phyloP scores from a whole-genome alignment of 1,139 yeast species.

The Magnusiomyces paraingens region DNA sequence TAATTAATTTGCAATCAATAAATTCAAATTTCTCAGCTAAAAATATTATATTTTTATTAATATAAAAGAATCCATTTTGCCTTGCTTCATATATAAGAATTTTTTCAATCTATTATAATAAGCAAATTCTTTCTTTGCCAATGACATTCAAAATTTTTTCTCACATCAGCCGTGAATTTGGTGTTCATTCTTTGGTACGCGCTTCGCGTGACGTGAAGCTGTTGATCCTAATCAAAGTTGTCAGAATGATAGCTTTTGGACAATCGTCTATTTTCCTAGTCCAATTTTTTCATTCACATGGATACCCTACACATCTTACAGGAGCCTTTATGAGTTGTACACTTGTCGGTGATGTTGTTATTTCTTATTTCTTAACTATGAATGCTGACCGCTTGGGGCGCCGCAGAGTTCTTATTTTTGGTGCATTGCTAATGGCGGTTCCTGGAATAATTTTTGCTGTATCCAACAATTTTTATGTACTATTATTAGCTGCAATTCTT shows the following conservation, averaged over 20 bases:
- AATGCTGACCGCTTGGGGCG: slow-evolving; percentile 75
- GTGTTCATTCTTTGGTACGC: slow-evolving; percentile 13
- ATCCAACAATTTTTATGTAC: slow-evolving; percentile 44
- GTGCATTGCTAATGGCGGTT: slow-evolving; percentile 61
- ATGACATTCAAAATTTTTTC: neutral
- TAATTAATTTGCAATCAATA: too few relatives aligned
- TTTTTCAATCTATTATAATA: too few relatives aligned
- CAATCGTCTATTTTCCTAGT: slow-evolving; percentile 67
- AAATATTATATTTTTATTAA: too few relatives aligned
- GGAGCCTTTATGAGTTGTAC: slow-evolving; percentile 79
- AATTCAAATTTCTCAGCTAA: too few relatives aligned
- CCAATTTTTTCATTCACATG: slow-evolving; percentile 54
- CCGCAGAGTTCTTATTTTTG: slow-evolving; percentile 55
- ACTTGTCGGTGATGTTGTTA: slow-evolving; percentile 11
- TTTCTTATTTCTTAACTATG: slow-evolving; percentile 44
- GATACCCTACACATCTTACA: slow-evolving; percentile 50
- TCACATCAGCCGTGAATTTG: slow-evolving; percentile 8
- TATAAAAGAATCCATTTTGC: too few relatives aligned
- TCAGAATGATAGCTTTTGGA: slow-evolving; percentile 74
- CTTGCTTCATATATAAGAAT: too few relatives aligned
- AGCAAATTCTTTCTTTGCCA: too few relatives aligned
- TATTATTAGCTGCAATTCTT: slow-evolving; percentile 57
- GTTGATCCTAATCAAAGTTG: slow-evolving; percentile 66
- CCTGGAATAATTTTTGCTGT: slow-evolving; percentile 64
- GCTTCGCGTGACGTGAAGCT: slow-evolving; percentile 48